phyloP scores from a whole-genome alignment of 169 alveolate species.

The Ophryocystis elektroscirrha region DNA sequence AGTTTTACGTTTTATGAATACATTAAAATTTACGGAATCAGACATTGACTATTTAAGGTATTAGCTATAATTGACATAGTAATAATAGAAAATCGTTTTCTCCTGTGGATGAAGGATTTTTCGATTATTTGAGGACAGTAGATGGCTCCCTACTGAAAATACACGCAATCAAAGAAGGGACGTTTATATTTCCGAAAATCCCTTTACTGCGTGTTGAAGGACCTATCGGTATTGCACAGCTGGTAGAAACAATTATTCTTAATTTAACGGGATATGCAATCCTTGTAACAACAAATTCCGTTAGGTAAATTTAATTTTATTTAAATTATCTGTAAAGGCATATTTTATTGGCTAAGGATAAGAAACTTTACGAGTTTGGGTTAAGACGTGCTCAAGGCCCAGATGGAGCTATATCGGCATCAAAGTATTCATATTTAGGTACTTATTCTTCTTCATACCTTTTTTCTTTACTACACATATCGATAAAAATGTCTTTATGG shows the following conservation, averaged over 20 bases:
- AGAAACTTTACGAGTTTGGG: constrained; percentile 42
- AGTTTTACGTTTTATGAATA: constrained; percentile 31
- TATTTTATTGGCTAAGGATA: background rate
- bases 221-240: constrained; percentile 47
- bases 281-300: constrained; percentile 48
- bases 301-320: background rate
- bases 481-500: too few relatives aligned
- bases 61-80: constrained; percentile 13
- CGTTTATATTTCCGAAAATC: constrained; percentile 49
- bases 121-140: constrained; percentile 30
- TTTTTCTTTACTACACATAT: constrained; percentile 14
- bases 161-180: constrained; percentile 44
- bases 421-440: constrained; percentile 46
- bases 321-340: background rate
- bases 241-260: constrained; percentile 54
- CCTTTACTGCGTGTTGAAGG: constrained; percentile 60
- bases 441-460: constrained; percentile 14
- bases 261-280: constrained; percentile 51
- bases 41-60: constrained; percentile 37
- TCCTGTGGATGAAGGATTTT: constrained; percentile 34
- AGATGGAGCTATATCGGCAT: constrained; percentile 65
- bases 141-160: constrained; percentile 25
- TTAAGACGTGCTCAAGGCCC: constrained; percentile 66
- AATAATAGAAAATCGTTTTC: constrained; percentile 16
- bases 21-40: constrained; percentile 39